A percentile compares a stretch with the other conserved stretches of the same genome.
Evolutionary conservation across 768 basidiomycete species (phyloP).

Genomic region (Leccinum imitatum): DNA sequence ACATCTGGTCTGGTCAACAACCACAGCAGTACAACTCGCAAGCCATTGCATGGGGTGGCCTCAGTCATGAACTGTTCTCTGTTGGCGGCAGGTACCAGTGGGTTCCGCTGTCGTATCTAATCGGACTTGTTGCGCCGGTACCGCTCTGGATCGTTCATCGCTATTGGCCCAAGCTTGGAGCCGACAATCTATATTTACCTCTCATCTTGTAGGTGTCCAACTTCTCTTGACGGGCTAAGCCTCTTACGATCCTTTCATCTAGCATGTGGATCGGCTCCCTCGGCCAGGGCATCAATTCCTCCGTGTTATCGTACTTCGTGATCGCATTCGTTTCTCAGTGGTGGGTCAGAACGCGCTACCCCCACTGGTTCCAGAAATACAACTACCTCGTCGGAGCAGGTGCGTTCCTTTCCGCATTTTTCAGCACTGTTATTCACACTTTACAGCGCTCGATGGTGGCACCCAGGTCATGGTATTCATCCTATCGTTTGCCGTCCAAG

Average conservation of each 20-base stretch:
- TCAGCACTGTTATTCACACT: neutral
- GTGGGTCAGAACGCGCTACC: constrained; percentile 37
- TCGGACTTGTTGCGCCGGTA: constrained; percentile 37
- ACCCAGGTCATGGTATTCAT: constrained; percentile 56
- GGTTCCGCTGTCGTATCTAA: constrained; percentile 38
- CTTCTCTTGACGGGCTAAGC: neutral
- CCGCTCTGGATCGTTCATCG: constrained; percentile 43
- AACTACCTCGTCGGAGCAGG: constrained; percentile 45
- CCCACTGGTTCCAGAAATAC: constrained; percentile 39
- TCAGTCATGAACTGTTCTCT: constrained; percentile 36
- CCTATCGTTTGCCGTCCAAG: constrained; percentile 49
- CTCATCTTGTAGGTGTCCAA: constrained; percentile 25
- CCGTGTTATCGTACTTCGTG: constrained; percentile 11
- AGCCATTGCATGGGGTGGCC: constrained; percentile 41
- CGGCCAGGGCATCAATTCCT: constrained; percentile 30
- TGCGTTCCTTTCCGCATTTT: constrained; percentile 1
- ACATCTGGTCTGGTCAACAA: constrained; percentile 34
- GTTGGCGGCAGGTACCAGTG: constrained; percentile 35
- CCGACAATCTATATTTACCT: constrained; percentile 31
- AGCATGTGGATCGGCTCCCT: constrained; percentile 22
- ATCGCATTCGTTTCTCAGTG: constrained; percentile 38
- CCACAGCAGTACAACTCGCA: constrained; percentile 32
- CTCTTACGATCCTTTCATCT: constrained; percentile 7
- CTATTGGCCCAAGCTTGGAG: constrained; percentile 33
- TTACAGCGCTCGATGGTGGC: constrained; percentile 37